These are phyloP conservation scores for Neurospora terricola DNA, from an alignment of 495 filamentous ascomycete species.

Conservation along the genomic window DNA sequence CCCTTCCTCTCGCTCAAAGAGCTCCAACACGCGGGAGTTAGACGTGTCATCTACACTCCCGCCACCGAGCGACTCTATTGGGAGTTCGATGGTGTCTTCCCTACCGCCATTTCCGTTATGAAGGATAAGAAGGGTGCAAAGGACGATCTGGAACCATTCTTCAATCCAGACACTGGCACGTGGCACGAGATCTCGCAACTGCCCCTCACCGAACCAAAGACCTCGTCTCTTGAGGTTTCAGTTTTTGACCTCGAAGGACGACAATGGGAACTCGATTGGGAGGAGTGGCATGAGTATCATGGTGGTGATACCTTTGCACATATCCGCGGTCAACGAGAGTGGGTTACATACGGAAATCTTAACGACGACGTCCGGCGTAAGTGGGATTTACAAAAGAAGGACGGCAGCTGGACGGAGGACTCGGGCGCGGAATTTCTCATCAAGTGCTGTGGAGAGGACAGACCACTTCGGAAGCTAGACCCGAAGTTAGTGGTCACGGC, in stretches of 20 bases:
- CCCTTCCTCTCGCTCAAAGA: not conserved
- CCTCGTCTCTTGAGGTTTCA: constrained; percentile 13
- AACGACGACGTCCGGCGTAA: constrained; percentile 6
- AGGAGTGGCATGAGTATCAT: constrained; percentile 1
- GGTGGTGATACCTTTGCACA: no score
- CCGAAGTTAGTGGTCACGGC: constrained; percentile 1
- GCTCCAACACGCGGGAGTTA: not conserved
- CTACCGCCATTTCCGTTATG: constrained; percentile 14
- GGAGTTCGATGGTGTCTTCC: constrained; percentile 12
- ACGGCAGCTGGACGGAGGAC: constrained; percentile 10
- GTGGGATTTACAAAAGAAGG: not conserved
- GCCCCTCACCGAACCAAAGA: constrained; percentile 14
- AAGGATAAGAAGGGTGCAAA: not conserved
- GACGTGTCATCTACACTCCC: not conserved
- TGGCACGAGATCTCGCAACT: constrained; percentile 15
- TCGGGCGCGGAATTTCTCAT: constrained; percentile 4
- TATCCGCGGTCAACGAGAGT: not conserved
- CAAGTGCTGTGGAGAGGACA: constrained; percentile 6
- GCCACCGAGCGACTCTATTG: constrained; percentile 10
- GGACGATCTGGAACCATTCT: constrained; percentile 10
- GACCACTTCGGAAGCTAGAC: constrained; percentile 2
- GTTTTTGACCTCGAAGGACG: constrained; percentile 2
- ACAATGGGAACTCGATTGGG: constrained; percentile 10
- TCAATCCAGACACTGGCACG: constrained; percentile 1
- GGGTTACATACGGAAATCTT: constrained; percentile 11